These are phyloP conservation scores for Tolypocladium tropicale DNA, from an alignment of 2,329 filamentous ascomycete species.

Conservation along the genomic window DNA sequence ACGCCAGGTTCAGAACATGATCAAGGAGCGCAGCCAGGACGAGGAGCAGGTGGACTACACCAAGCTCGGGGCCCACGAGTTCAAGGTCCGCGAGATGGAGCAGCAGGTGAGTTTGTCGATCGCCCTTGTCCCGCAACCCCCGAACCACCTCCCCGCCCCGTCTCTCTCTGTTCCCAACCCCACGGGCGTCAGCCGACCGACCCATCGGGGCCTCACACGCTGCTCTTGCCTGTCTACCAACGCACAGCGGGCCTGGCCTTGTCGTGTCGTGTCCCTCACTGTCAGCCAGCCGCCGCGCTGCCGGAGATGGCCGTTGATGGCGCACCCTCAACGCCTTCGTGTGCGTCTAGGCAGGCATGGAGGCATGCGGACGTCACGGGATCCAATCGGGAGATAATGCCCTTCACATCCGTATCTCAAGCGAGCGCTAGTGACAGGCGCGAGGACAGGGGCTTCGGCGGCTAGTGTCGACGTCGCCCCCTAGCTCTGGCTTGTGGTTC, in stretches of 20 bases:
- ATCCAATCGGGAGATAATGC: background rate
- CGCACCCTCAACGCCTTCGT: background rate
- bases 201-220: background rate
- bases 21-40: conserved; percentile 73
- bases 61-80: conserved; percentile 84
- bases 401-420: no score
- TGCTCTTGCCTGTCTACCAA: background rate
- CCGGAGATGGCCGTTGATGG: background rate
- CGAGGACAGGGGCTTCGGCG: background rate
- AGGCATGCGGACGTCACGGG: background rate
- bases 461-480: background rate
- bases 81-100: conserved; percentile 98
- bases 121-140: conserved; percentile 17
- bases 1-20: conserved; percentile 88
- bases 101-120: conserved; percentile 65
- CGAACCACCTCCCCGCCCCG: background rate
- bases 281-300: background rate
- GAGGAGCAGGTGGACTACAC: conserved; percentile 82
- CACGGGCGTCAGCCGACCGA: background rate
- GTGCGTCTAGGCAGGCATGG: background rate
- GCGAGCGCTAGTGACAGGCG: background rate
- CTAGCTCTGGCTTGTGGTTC: no score
- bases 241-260: background rate
- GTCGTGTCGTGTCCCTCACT: background rate
- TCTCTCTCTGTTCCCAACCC: background rate